Percentiles rank a stretch among this genome's conserved stretches.
Conservation (phyloP, 257 asterid genomes). For the Nicotiana benthamiana region DNA sequence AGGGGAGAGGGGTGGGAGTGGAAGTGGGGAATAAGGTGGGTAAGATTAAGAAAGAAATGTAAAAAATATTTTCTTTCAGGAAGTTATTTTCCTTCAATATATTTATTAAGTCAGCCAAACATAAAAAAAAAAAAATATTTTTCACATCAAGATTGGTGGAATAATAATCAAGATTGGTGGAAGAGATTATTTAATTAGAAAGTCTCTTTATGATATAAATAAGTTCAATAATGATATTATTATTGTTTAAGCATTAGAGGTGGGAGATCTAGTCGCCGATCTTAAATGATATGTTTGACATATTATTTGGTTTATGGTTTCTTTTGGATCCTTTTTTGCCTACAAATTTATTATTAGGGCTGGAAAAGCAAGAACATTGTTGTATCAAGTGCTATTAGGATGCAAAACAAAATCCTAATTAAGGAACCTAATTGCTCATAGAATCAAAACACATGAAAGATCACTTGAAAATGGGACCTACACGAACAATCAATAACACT, state of each 20-base stretch:
- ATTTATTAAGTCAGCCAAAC: no score
- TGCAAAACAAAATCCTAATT: constrained; percentile 20
- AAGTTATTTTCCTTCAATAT: no score
- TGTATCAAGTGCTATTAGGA: constrained; percentile 12
- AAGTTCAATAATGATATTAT: not conserved
- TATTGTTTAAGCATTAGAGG: constrained; percentile 6
- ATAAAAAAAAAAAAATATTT: no score
- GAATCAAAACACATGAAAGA: constrained; percentile 50
- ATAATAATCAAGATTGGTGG: not conserved
- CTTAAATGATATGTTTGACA: constrained; percentile 15
- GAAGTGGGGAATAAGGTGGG: no score
- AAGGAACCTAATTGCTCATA: constrained; percentile 10
- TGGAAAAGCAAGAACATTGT: constrained; percentile 15
- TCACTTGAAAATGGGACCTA: constrained; percentile 33
- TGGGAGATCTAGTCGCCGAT: constrained; percentile 8
- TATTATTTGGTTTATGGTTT: constrained; percentile 9
- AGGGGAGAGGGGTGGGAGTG: no score
- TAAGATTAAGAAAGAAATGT: no score
- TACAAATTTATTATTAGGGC: constrained; percentile 12
- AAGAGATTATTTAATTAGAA: not conserved
- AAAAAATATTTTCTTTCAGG: no score
- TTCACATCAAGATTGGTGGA: not conserved
- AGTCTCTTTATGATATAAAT: not conserved
- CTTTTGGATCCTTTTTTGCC: not conserved
- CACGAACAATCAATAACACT: constrained; percentile 20